Base-by-base conservation (phyloP, 768 basidiomycete species). In the Pleurotus pulmonarius region DNA sequence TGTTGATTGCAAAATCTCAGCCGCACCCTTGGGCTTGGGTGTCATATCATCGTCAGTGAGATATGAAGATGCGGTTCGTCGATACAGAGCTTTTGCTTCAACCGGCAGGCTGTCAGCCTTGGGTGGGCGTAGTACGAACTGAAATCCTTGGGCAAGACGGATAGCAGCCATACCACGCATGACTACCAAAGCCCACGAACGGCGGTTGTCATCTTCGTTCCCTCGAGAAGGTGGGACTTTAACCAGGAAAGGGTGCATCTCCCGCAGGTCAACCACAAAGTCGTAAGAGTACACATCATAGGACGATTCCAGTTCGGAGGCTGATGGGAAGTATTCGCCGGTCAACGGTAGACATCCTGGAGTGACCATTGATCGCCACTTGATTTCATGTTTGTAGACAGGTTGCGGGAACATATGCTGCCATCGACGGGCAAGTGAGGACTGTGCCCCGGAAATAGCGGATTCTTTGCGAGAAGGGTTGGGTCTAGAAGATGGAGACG, bases 101-200 rank as follows among this genome's bases (percentile, higher is more conserved):
- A 78, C 63, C 8, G 66, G 56, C 56, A 69, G 58, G 8, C 29
- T 66, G 18, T 75, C 74, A 13, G 75, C 70, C 56, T 63, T 26
- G 9, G 64, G 69, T 7, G 82, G 77, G 20, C 78, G 77, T 15
- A 94, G 73, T 18, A 97, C 84, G 63, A 98, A 92, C 67, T 98
- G 96, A 70, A 98, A 98, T 18, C 95, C 95, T 69, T 98, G 94
- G 11, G 90, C 86, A 11, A 98, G 79, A 20, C 96, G 81, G 45
- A 97, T 87, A 3, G 91, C 93, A 1, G 92, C 92, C 90, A 98
- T 95, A 34, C 91, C 93, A 24, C 88, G 83, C 90, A 98, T 92
- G 15, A 92, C 87, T 2, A 79, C 82, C 20, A 90, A 69, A 0
- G 89, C 91, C 87, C 88, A 91, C 4, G 81, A 83, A 20, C 81